A percentile compares a stretch with the other conserved stretches of the same genome.
Conservation (phyloP, 2,329 filamentous ascomycete genomes). For the Annulohypoxylon truncatum region DNA sequence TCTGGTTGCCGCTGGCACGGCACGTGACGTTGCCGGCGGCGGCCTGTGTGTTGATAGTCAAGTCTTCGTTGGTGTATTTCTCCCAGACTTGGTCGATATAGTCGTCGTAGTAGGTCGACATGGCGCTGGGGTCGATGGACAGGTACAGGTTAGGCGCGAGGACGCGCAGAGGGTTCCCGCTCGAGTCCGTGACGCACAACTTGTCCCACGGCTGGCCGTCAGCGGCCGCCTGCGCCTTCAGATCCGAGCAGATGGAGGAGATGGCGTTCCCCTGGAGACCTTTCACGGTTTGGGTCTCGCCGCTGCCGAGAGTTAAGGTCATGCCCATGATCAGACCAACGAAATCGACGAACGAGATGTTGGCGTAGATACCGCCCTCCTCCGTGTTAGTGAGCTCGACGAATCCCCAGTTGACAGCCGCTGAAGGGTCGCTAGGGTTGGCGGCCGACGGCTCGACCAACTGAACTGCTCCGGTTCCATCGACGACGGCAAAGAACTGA, state of each 20-base stretch:
- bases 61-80: conserved; percentile 53
- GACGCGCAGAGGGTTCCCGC: conserved; percentile 57
- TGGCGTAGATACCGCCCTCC: conserved; percentile 56
- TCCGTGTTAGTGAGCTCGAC: conserved; percentile 60
- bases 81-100: conserved; percentile 62
- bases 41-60: conserved; percentile 59
- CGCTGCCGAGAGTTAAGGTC: conserved; percentile 54
- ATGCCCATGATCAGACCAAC: conserved; percentile 64
- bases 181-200: conserved; percentile 55
- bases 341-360: conserved; percentile 65
- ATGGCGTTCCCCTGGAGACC: conserved; percentile 55
- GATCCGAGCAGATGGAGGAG: conserved; percentile 54
- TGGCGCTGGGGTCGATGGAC: conserved; percentile 50
- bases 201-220: conserved; percentile 59
- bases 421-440: conserved; percentile 57
- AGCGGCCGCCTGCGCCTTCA: conserved; percentile 51
- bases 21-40: conserved; percentile 55
- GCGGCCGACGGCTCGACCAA: conserved; percentile 62
- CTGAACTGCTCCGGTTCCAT: conserved; percentile 45
- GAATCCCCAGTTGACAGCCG: conserved; percentile 61
- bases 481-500: conserved; percentile 53
- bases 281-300: conserved; percentile 53
- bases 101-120: conserved; percentile 56
- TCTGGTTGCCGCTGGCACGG: conserved; percentile 50
- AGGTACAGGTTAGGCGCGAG: conserved; percentile 59